phyloP scores from a whole-genome alignment of 306 rosid genomes.

The Ormosia emarginata region DNA sequence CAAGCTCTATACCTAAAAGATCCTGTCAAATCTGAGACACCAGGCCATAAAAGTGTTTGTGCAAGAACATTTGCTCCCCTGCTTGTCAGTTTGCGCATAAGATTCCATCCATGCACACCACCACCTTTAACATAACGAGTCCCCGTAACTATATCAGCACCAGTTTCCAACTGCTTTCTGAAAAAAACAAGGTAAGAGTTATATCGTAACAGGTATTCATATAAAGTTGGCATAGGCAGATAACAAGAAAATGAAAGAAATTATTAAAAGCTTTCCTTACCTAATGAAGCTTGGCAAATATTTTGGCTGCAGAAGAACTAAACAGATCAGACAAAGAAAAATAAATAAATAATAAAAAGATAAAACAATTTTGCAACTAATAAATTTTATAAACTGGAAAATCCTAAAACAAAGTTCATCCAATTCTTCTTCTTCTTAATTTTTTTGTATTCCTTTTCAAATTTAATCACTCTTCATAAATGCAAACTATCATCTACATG shows the following conservation, averaged over 20 bases:
- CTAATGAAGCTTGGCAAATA: constrained; percentile 81
- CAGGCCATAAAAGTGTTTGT: constrained; percentile 94
- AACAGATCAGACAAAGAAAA: constrained; percentile 23
- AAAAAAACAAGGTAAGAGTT: not conserved
- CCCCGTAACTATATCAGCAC: constrained; percentile 91
- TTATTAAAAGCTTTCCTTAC: constrained; percentile 37
- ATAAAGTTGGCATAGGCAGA: not conserved
- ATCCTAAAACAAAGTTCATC: not conserved
- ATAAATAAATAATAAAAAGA: not conserved
- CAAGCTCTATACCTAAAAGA: constrained; percentile 67
- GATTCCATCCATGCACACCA: constrained; percentile 99
- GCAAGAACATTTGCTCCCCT: constrained; percentile 99
- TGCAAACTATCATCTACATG: constrained; percentile 5
- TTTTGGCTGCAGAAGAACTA: constrained; percentile 73
- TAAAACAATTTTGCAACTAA: not conserved
- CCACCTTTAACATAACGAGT: constrained; percentile 95
- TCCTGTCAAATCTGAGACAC: constrained; percentile 97
- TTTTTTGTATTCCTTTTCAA: not conserved
- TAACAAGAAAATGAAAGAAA: constrained; percentile 3
- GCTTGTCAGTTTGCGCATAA: constrained; percentile 97
- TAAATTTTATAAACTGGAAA: not conserved
- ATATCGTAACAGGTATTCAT: not conserved
- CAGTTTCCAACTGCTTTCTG: constrained; percentile 75
- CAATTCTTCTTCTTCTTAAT: not conserved
- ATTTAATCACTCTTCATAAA: not conserved